A percentile compares a stretch with the other conserved stretches of the same genome.
Conservation (phyloP, 2,329 filamentous ascomycete species). For the Akanthomyces muscarius region DNA sequence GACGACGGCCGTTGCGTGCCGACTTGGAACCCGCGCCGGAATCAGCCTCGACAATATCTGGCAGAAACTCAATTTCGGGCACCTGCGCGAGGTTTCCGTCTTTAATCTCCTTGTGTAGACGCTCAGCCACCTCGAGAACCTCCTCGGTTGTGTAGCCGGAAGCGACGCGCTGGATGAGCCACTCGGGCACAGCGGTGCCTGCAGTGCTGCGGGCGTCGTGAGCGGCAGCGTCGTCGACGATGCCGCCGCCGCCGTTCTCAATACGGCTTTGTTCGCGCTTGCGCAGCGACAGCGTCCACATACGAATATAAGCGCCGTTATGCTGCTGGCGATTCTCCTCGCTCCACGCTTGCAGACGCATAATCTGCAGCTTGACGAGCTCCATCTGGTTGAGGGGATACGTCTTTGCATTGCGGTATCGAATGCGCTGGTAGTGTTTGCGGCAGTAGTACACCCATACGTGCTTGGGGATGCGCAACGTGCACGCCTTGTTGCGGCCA, state of each 20-base stretch:
- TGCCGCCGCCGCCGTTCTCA: slow-evolving; percentile 32
- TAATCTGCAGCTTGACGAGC: slow-evolving; percentile 59
- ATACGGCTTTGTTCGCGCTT: slow-evolving; percentile 61
- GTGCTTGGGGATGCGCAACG: slow-evolving; percentile 61
- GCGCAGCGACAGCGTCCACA: slow-evolving; percentile 59
- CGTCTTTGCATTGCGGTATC: slow-evolving; percentile 62
- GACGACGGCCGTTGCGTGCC: slow-evolving; percentile 19
- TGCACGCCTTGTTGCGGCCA: slow-evolving; percentile 76
- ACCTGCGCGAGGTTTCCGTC: slow-evolving; percentile 41
- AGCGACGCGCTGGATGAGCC: slow-evolving; percentile 45
- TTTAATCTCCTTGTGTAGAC: slow-evolving; percentile 43
- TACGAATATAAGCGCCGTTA: slow-evolving; percentile 31
- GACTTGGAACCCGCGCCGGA: slow-evolving; percentile 14
- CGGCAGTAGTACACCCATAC: slow-evolving; percentile 76
- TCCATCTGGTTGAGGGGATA: slow-evolving; percentile 61
- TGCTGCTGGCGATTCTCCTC: slow-evolving; percentile 39
- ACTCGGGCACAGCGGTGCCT: slow-evolving; percentile 43
- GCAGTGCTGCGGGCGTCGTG: slow-evolving; percentile 27
- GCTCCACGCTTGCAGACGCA: slow-evolving; percentile 61
- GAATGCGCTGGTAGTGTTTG: slow-evolving; percentile 75
- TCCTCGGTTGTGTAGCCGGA: slow-evolving; percentile 45
- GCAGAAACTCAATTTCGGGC: slow-evolving; percentile 57
- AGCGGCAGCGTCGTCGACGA: slow-evolving; percentile 23
- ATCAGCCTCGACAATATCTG: slow-evolving; percentile 45
- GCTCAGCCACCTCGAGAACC: slow-evolving; percentile 45